These are phyloP conservation scores for Boletus rubroflammeus DNA, from an alignment of 768 basidiomycete species.

Conservation along the genomic window DNA sequence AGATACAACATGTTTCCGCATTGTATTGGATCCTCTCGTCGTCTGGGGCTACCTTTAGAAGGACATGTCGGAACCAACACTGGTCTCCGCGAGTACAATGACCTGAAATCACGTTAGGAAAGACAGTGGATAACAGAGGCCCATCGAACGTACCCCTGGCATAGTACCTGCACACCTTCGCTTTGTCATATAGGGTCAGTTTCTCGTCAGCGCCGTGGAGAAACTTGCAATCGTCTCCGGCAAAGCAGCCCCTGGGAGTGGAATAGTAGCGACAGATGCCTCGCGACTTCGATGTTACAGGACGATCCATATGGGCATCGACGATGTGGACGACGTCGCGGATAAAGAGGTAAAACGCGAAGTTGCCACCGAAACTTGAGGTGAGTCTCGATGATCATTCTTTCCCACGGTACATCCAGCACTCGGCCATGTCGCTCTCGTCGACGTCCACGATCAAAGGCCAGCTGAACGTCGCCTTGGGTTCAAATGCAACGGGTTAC, in stretches of 20 bases:
- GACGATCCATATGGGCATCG: conserved; percentile 44
- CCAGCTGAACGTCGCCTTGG: conserved; percentile 61
- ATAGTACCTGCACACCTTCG: conserved; percentile 67
- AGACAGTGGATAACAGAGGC: not conserved
- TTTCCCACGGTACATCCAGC: conserved; percentile 14
- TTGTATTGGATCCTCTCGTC: conserved; percentile 30
- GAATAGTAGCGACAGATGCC: conserved; percentile 70
- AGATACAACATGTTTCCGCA: conserved; percentile 63
- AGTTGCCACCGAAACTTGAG: not conserved
- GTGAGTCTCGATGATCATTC: not conserved
- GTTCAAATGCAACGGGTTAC: conserved; percentile 55
- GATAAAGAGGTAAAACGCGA: no score
- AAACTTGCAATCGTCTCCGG: conserved; percentile 71
- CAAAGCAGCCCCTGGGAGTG: conserved; percentile 63
- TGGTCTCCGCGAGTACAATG: conserved; percentile 64
- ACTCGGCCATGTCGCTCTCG: conserved; percentile 61
- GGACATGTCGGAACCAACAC: conserved; percentile 74
- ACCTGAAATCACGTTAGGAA: conserved; percentile 38
- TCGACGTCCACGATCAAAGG: conserved; percentile 71
- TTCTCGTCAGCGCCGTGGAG: conserved; percentile 53
- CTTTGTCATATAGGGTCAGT: conserved; percentile 67
- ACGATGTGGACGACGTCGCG: conserved; percentile 7
- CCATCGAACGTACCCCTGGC: conserved; percentile 44
- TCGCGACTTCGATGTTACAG: conserved; percentile 65
- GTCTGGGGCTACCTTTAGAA: conserved; percentile 19